Base-by-base conservation (phyloP, 2,329 filamentous ascomycete species). In the Ampelomyces quisqualis region DNA sequence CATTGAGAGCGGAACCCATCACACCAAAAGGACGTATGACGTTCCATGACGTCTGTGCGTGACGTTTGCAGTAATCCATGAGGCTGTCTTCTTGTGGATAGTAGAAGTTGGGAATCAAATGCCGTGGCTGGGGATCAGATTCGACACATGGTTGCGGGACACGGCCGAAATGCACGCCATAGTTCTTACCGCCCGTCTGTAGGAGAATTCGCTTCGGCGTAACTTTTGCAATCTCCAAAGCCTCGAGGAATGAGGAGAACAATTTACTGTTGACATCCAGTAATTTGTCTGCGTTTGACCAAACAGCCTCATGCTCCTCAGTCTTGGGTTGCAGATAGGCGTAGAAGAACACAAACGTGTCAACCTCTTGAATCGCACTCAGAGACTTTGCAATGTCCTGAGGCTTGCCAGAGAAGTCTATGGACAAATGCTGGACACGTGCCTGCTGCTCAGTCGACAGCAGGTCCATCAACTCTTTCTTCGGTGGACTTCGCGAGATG, bases 91-190 rank as follows among this genome's bases (percentile, higher is more conserved):
- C 49, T 20, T 53, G 49, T 4, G 32, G 35, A 11, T 47, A 53
- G 38, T 53, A 53, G 36, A 50, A 50, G 32, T 47, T 53, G 7
- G 43, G 43, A 2, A 9, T 14, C 4, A 53, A 47, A 18, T 53
- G 46, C 3, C 39, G 37, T 11, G 49, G 49, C 23, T 50, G 46
- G 11, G 43, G 49, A 15, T 52, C 49, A 1, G 49, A 52, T 13
- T 52, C 46, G 2, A 52, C 35, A 7, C 42, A 10, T 5, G 49
- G 40, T 4, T 35, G 37, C 4, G 35, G 46, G 11, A 33, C 38
- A 7, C 49, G 49, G 6, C 46, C 49, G 14, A 52, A 40, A 27
- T 52, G 38, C 5, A 42, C 4, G 14, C 46, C 49, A 17, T 47
- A 52, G 20, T 45, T 45, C 33, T 49, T 52, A 4, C 46, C 46